Conservation (phyloP, 1,284 basidiomycete genomes). For the Naganishia albida region DNA sequence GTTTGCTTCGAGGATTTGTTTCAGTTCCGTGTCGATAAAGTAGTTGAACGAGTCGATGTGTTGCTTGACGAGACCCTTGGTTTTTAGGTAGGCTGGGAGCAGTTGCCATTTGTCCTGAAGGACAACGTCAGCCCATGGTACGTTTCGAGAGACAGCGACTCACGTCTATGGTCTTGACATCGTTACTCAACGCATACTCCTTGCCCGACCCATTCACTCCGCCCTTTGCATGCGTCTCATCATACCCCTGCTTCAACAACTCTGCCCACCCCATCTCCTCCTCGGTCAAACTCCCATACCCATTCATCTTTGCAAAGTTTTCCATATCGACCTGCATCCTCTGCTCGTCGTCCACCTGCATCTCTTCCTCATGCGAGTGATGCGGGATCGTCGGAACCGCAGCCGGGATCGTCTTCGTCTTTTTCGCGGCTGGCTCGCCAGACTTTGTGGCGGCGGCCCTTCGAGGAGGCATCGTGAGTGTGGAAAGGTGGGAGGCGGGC, state of each 20-base stretch:
- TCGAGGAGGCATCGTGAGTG: slow-evolving; percentile 14
- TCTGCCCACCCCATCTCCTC: slow-evolving; percentile 34
- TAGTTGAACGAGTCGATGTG: slow-evolving; percentile 99
- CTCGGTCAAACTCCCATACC: slow-evolving; percentile 25
- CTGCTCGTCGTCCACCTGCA: neutral
- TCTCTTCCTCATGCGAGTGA: neutral
- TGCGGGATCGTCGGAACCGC: neutral
- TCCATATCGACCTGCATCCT: slow-evolving; percentile 7
- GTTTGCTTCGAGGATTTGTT: slow-evolving; percentile 93
- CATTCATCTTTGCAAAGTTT: slow-evolving; percentile 12
- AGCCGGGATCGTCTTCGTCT: slow-evolving; percentile 5
- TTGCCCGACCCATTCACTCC: slow-evolving; percentile 18
- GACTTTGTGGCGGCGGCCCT: neutral
- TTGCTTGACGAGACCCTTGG: slow-evolving; percentile 98
- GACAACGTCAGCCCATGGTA: neutral
- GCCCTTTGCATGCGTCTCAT: slow-evolving; percentile 18
- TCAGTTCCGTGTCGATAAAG: slow-evolving; percentile 95
- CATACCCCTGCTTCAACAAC: slow-evolving; percentile 31
- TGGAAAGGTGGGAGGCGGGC: neutral
- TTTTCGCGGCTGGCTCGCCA: slow-evolving; percentile 17
- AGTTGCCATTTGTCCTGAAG: slow-evolving; percentile 94
- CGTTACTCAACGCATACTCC: slow-evolving; percentile 28
- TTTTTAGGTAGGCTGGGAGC: slow-evolving; percentile 89
- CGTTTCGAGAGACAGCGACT: slow-evolving; percentile 12
- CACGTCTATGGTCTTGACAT: slow-evolving; percentile 58